Conservation (phyloP, 768 basidiomycete species). For the Tricholomella constricta region DNA sequence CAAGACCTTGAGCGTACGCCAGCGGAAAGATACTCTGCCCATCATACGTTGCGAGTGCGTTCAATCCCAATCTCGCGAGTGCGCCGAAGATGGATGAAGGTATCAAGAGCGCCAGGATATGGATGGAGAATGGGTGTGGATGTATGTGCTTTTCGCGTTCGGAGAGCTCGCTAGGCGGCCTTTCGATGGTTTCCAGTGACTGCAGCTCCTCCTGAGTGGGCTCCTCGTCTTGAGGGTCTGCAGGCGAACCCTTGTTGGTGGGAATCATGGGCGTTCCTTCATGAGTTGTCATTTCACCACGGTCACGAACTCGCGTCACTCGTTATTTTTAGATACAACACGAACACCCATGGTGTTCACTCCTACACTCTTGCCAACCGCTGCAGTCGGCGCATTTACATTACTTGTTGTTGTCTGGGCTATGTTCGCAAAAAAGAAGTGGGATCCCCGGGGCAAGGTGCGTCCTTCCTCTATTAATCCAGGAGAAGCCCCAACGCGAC, state of each 20-base stretch:
- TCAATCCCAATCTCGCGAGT: constrained; percentile 77
- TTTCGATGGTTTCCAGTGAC: constrained; percentile 36
- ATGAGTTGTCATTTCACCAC: not conserved
- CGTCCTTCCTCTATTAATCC: constrained; percentile 2
- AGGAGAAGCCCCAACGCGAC: not conserved
- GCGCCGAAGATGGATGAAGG: constrained; percentile 86
- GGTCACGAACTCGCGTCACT: not conserved
- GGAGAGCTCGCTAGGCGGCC: constrained; percentile 33
- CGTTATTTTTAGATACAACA: constrained; percentile 7
- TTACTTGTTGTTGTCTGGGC: constrained; percentile 9
- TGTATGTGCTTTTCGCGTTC: constrained; percentile 33
- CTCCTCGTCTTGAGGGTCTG: constrained; percentile 8
- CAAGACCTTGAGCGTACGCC: constrained; percentile 82
- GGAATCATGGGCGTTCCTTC: constrained; percentile 3
- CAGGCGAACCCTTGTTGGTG: not conserved
- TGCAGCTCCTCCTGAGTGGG: constrained; percentile 16
- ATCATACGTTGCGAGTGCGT: constrained; percentile 72
- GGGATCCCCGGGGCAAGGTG: constrained; percentile 47
- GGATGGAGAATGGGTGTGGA: constrained; percentile 57
- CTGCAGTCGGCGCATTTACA: constrained; percentile 4
- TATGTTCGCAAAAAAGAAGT: constrained; percentile 35
- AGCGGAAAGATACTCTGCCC: constrained; percentile 79
- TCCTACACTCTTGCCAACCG: not conserved
- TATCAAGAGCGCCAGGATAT: constrained; percentile 70
- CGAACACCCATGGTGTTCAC: constrained; percentile 5